These are phyloP conservation scores for Pyrenophora teres DNA, from an alignment of 2,329 filamentous ascomycete genomes.

Conservation along the genomic window DNA sequence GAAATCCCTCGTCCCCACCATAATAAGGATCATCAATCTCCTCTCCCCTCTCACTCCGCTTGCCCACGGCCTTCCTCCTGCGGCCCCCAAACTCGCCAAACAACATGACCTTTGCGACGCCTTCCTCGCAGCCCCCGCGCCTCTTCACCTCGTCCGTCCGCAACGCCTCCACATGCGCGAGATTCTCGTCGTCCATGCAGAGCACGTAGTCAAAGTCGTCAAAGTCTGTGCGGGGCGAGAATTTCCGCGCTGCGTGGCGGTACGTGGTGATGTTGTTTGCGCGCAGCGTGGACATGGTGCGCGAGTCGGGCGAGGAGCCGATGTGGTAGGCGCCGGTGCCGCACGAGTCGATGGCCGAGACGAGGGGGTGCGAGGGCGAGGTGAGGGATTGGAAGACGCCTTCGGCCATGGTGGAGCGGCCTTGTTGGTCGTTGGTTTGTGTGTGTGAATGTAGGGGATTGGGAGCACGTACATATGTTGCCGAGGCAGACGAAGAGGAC, in stretches of 20 bases:
- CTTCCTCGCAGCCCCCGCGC: slow-evolving; percentile 38
- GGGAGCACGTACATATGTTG: slow-evolving; percentile 74
- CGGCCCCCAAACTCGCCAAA: slow-evolving; percentile 81
- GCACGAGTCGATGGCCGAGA: slow-evolving; percentile 79
- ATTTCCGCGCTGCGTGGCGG: slow-evolving; percentile 74
- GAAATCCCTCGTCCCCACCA: slow-evolving; percentile 45
- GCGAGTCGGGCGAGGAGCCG: slow-evolving; percentile 75
- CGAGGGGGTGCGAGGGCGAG: slow-evolving; percentile 51
- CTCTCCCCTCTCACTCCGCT: slow-evolving; percentile 18
- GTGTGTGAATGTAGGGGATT: background rate
- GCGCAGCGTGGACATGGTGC: slow-evolving; percentile 79
- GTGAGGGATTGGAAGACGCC: slow-evolving; percentile 80
- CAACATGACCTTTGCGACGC: slow-evolving; percentile 67
- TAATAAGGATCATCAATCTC: slow-evolving; percentile 81
- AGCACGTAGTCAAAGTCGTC: slow-evolving; percentile 88
- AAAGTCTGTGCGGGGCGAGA: slow-evolving; percentile 72
- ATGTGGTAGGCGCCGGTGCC: slow-evolving; percentile 89
- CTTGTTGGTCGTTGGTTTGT: slow-evolving; percentile 33
- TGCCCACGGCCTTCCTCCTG: slow-evolving; percentile 29
- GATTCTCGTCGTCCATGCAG: slow-evolving; percentile 88
- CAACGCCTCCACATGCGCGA: slow-evolving; percentile 69
- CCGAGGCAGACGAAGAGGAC: slow-evolving; percentile 96
- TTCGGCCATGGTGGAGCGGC: slow-evolving; percentile 90
- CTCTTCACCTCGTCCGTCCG: slow-evolving; percentile 57
- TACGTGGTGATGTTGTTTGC: slow-evolving; percentile 78